Base-by-base conservation (phyloP, 2,329 filamentous ascomycete species). In the Claviceps sp. region DNA sequence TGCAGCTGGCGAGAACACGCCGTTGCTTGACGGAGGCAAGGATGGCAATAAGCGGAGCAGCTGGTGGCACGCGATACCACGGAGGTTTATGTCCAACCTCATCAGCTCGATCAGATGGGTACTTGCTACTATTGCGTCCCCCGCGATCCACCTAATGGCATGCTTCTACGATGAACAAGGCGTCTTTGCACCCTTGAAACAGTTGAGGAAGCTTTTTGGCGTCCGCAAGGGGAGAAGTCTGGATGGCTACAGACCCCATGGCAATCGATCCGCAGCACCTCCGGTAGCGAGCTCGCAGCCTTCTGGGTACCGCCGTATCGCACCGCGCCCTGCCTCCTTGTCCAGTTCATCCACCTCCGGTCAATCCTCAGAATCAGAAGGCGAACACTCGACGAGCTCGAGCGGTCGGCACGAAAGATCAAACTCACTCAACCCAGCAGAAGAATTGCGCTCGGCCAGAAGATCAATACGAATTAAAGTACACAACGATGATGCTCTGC, bases 391-490 rank as follows among this genome's bases (percentile, higher is more conserved):
- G 22, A 62, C 59, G 50, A 57, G 54, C 56, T 58, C 60, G 55
- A 54, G 60, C 55, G 58, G 61, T 52, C 73, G 77, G 46, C 79
- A 87, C 62, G 73, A 74, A 46, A 77, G 84, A 50, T 84, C 85
- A 24, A 84, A 81, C 63, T 83, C 83, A 2, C 61, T 74, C 22
- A 72, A 74, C 47, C 70, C 73, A 26, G 64, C 73, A 34, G 84
- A 89, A 56, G 85, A 89, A 57, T 77, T 77, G 56, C 61, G 61
- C 16, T 83, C 85, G 4, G 73, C 80, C 6, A 80, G 87, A 61
- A 79, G 89, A 52, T 95, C 89, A 2, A 95, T 95, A 57, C 81
- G 89, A 41, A 95, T 97, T 61, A 95, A 93, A 68, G 75, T 95
- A 14, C 83, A 91, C 65, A 87, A 84, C 56, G 87, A 95, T 60